These are phyloP conservation scores for Musa troglodytarum DNA, from an alignment of 176 grass and related monocot genomes.

Conservation along the genomic window DNA sequence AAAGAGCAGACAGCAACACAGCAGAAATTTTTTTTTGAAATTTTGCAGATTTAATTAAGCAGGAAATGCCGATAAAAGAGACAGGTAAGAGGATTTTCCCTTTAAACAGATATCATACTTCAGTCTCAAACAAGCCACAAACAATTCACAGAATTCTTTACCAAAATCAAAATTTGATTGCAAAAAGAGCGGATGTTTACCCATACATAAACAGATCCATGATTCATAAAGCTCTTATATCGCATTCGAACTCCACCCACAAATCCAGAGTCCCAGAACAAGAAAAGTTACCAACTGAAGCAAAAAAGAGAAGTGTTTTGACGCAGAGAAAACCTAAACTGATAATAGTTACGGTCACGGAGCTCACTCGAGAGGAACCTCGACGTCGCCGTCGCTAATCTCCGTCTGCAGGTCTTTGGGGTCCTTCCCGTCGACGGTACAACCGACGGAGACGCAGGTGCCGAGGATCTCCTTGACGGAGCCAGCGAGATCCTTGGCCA, in stretches of 20 bases:
- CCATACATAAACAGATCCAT: not conserved
- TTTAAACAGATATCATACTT: not conserved
- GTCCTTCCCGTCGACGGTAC: constrained; percentile 59
- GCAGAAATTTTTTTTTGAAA: no score
- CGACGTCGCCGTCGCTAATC: constrained; percentile 49
- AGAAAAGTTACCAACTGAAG: not conserved
- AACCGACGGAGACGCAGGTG: constrained; percentile 52
- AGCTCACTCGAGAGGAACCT: constrained; percentile 22
- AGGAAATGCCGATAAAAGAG: not conserved
- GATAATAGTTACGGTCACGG: no score
- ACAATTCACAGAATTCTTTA: not conserved
- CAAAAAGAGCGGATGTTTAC: not conserved
- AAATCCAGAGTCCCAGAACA: not conserved
- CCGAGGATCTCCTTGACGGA: constrained; percentile 59
- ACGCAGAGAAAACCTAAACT: no score
- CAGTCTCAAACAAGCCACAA: not conserved
- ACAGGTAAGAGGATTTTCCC: not conserved
- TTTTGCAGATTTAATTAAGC: not conserved
- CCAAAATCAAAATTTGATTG: not conserved
- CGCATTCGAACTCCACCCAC: not conserved
- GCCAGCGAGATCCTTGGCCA: constrained; percentile 50
- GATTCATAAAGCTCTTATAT: not conserved
- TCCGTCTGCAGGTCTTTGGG: constrained; percentile 62
- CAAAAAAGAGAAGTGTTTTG: not conserved
- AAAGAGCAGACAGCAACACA: no score